A percentile compares a stretch with the other conserved stretches of the same genome.
Evolutionary conservation across 2,329 filamentous ascomycete species (phyloP).

Genomic region (Diaporthe longicolla): DNA sequence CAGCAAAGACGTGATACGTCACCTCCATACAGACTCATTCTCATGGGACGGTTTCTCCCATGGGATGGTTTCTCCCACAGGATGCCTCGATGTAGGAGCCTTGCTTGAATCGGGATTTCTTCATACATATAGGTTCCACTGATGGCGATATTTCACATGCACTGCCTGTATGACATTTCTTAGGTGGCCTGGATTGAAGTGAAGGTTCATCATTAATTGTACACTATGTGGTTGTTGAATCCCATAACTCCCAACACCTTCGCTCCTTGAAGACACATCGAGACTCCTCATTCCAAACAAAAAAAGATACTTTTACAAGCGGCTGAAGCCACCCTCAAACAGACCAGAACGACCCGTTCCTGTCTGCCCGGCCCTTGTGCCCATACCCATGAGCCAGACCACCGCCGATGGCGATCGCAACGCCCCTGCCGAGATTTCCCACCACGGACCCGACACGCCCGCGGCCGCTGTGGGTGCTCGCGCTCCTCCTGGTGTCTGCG

Average conservation of each 20-base stretch:
- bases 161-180: background rate
- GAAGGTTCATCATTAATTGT: background rate
- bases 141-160: background rate
- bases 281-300: background rate
- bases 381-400: slow-evolving; percentile 28
- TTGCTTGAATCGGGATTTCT: no score
- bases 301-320: background rate
- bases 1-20: no score
- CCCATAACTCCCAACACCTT: background rate
- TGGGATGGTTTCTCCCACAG: no score
- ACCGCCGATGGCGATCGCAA: slow-evolving; percentile 11
- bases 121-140: background rate
- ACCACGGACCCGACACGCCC: slow-evolving; percentile 26
- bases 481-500: background rate
- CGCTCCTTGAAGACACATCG: background rate
- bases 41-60: no score
- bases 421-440: background rate
- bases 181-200: background rate
- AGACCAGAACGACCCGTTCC: background rate
- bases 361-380: background rate
- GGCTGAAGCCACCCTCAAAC: background rate
- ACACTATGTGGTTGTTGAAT: background rate
- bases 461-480: background rate
- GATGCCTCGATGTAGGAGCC: no score
- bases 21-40: no score